Evolutionary conservation across 2,329 filamentous ascomycete species (phyloP).

Genomic region (Chaetomiaceae sp.): DNA sequence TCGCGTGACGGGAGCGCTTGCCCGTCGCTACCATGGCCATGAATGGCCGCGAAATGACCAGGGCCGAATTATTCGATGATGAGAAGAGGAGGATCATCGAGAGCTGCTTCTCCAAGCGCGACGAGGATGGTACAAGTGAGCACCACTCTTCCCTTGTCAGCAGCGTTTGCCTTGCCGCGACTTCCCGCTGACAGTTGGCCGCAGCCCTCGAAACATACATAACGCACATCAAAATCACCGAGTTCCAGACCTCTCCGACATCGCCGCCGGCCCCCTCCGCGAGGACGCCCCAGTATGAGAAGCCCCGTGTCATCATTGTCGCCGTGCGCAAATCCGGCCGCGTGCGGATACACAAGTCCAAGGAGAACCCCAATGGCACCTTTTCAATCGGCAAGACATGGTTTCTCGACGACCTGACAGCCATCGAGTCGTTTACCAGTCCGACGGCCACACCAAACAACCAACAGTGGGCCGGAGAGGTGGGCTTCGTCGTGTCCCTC

Average conservation of each 20-base stretch:
- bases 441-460: slow-evolving; percentile 52
- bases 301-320: slow-evolving; percentile 86
- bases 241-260: slow-evolving; percentile 80
- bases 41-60: slow-evolving; percentile 37
- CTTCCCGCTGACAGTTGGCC: slow-evolving; percentile 7
- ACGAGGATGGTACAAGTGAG: slow-evolving; percentile 80
- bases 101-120: slow-evolving; percentile 88
- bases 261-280: slow-evolving; percentile 77
- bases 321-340: slow-evolving; percentile 87
- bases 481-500: slow-evolving; percentile 82
- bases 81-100: slow-evolving; percentile 93
- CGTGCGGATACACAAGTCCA: slow-evolving; percentile 93
- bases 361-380: slow-evolving; percentile 87
- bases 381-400: slow-evolving; percentile 99
- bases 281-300: slow-evolving; percentile 68
- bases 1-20: slow-evolving; percentile 22
- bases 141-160: neutral
- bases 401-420: slow-evolving; percentile 84
- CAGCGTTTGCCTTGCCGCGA: slow-evolving; percentile 8
- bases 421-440: slow-evolving; percentile 76
- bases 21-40: slow-evolving; percentile 29
- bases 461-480: slow-evolving; percentile 74
- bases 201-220: slow-evolving; percentile 90
- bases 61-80: slow-evolving; percentile 88
- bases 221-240: slow-evolving; percentile 87